Base-by-base conservation (phyloP, 2,329 filamentous ascomycete genomes). In the Emmonsiellopsis sp. region DNA sequence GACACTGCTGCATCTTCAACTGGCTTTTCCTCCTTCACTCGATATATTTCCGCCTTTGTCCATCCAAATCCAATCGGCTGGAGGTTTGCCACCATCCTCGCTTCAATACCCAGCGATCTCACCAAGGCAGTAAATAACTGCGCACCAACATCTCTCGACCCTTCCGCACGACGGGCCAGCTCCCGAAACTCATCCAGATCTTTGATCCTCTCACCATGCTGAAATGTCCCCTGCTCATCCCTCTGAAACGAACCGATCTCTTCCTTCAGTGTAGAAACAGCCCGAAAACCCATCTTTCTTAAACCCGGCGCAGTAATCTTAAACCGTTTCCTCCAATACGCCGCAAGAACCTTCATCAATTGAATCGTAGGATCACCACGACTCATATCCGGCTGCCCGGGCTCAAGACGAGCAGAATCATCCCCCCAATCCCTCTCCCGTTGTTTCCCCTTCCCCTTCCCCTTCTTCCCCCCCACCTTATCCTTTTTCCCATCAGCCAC, bases 41-140 rank as follows among this genome's bases (percentile, higher is more conserved):
- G 80, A 5, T 86, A 88, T 50, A 93, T 87, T 68, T 98, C 93
- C 9, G 79, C 71, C 67, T 92, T 94, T 56, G 83, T 94, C 84
- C 89, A 97, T 1, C 90, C 90, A 67, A 94, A 95, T 0, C 93
- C 93, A 21, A 88, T 72, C 1, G 90, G 86, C 64, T 97, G 93
- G 42, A 98, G 66, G 64, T 83, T 96, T 8, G 85, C 84, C 2
- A 97, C 83, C 76, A 97, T 79, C 33, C 92, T 80, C 9, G 88
- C 82, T 62, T 96, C 89, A 2, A 97, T 73, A 0, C 88, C 88
- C 9, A 97, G 66, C 0, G 84, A 89, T 58, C 93, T 79, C 21
- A 96, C 68, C 6, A 98, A 72, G 2, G 89, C 88, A 0, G 89
- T 94, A 59, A 97, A 97, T 0, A 98, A 77, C 64, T 97, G 91